Percentiles rank a stretch among this genome's conserved stretches.
Conservation (phyloP, 75 land plant genomes). For the Pinus taeda region DNA sequence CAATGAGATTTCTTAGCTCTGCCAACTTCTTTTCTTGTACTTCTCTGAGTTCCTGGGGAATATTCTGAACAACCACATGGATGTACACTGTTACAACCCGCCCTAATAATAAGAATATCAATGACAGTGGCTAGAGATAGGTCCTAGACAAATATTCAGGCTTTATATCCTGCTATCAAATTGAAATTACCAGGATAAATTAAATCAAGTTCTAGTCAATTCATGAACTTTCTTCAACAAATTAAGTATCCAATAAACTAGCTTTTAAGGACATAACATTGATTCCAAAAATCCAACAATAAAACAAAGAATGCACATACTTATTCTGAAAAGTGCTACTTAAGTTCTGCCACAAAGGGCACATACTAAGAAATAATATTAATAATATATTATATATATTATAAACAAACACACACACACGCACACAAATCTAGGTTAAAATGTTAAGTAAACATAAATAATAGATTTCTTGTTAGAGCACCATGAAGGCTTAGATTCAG, state of each 20-base stretch:
- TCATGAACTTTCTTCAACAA: not conserved
- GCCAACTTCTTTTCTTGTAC: slow-evolving; percentile 86
- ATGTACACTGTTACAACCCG: not conserved
- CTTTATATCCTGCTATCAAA: not conserved
- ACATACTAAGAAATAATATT: not conserved
- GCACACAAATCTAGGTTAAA: not conserved
- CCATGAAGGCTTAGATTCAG: not conserved
- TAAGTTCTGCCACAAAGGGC: not conserved
- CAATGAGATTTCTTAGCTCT: slow-evolving; percentile 77
- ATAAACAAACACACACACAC: too few relatives aligned
- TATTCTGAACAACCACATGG: slow-evolving; percentile 37
- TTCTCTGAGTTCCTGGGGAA: slow-evolving; percentile 70
- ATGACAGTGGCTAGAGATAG: not conserved
- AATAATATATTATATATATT: not conserved
- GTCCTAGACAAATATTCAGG: not conserved
- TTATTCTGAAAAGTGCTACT: not conserved
- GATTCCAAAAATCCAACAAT: not conserved
- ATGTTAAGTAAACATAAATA: not conserved
- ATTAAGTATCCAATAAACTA: not conserved
- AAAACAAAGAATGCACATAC: not conserved
- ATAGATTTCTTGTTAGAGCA: not conserved
- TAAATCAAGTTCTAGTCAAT: not conserved
- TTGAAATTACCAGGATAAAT: not conserved
- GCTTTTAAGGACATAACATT: not conserved
- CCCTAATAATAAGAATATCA: slow-evolving; percentile 1